A percentile compares a stretch with the other conserved stretches of the same genome.
Conservation (phyloP, 805 yeast species). For the Spathaspora boniae region DNA sequence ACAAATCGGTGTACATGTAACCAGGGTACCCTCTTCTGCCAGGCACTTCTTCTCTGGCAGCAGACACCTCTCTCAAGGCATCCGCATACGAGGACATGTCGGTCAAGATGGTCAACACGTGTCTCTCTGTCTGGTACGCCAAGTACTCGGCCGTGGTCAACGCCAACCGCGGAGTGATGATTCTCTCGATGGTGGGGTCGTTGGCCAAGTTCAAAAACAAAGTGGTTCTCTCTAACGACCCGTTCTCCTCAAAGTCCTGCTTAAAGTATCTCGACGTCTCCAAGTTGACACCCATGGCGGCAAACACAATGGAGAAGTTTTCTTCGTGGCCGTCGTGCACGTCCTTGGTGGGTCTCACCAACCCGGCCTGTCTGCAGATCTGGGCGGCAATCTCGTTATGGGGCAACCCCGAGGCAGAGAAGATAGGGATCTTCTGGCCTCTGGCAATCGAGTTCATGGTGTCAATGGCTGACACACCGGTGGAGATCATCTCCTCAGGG, state of each 20-base stretch:
- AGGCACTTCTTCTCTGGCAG: slow-evolving; percentile 99
- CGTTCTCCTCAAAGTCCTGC: slow-evolving; percentile 99
- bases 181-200: slow-evolving; percentile 99
- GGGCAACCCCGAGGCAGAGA: slow-evolving; percentile 98
- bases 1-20: slow-evolving; percentile 99
- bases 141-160: slow-evolving; percentile 97
- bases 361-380: slow-evolving; percentile 98
- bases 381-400: slow-evolving; percentile 99
- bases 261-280: slow-evolving; percentile 98
- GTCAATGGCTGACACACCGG: slow-evolving; percentile 98
- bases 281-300: slow-evolving; percentile 99
- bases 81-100: slow-evolving; percentile 99
- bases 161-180: slow-evolving; percentile 98
- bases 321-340: slow-evolving; percentile 99
- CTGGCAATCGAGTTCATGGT: slow-evolving; percentile 99
- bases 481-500: slow-evolving; percentile 99
- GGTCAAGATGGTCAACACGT: slow-evolving; percentile 94
- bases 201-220: slow-evolving; percentile 96
- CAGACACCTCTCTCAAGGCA: slow-evolving; percentile 98
- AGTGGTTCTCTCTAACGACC: slow-evolving; percentile 96
- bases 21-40: slow-evolving; percentile 99
- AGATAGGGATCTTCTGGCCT: slow-evolving; percentile 99
- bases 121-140: slow-evolving; percentile 99
- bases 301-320: slow-evolving; percentile 97
- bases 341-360: slow-evolving; percentile 98